Evolutionary conservation across 2,329 filamentous ascomycete species (phyloP).

Genomic region (Epicoccum nigrum): DNA sequence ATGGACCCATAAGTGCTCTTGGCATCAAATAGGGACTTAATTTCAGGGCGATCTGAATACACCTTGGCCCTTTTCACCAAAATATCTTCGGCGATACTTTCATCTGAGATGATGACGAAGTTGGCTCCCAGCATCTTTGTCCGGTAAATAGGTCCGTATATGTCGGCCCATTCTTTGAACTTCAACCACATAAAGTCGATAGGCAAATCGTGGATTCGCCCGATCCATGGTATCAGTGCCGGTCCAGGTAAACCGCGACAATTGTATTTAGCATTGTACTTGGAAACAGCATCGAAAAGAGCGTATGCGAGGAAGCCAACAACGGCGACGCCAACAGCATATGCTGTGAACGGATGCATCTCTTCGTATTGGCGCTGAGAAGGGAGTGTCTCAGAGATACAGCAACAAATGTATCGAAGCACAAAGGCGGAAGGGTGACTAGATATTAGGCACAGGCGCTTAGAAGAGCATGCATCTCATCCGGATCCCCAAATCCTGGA

Average conservation of each 20-base stretch:
- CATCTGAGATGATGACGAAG: slow-evolving; percentile 58
- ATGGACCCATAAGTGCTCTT: slow-evolving; percentile 62
- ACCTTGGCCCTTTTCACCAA: slow-evolving; percentile 59
- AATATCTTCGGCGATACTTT: slow-evolving; percentile 60
- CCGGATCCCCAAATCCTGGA: slow-evolving; percentile 31
- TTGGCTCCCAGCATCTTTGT: slow-evolving; percentile 50
- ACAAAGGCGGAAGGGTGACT: slow-evolving; percentile 14
- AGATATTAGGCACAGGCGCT: slow-evolving; percentile 23
- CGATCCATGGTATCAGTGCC: slow-evolving; percentile 45
- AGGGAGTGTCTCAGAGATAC: slow-evolving; percentile 1
- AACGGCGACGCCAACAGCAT: slow-evolving; percentile 45
- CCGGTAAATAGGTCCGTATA: slow-evolving; percentile 44
- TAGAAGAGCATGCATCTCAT: slow-evolving; percentile 16
- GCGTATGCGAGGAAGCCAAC: slow-evolving; percentile 46
- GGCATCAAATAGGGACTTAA: slow-evolving; percentile 60
- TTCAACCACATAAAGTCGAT: slow-evolving; percentile 58
- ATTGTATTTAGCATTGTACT: slow-evolving; percentile 47
- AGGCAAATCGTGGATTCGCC: slow-evolving; percentile 45
- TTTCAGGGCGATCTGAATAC: slow-evolving; percentile 59
- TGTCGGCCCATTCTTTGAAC: slow-evolving; percentile 51
- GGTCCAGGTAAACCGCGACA: slow-evolving; percentile 50
- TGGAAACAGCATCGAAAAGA: slow-evolving; percentile 43
- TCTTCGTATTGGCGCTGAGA: background rate
- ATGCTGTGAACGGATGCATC: slow-evolving; percentile 52
- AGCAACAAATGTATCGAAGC: slow-evolving; percentile 5